phyloP scores from a whole-genome alignment of 2,329 filamentous ascomycete species.

The Grosmannia clavigera region DNA sequence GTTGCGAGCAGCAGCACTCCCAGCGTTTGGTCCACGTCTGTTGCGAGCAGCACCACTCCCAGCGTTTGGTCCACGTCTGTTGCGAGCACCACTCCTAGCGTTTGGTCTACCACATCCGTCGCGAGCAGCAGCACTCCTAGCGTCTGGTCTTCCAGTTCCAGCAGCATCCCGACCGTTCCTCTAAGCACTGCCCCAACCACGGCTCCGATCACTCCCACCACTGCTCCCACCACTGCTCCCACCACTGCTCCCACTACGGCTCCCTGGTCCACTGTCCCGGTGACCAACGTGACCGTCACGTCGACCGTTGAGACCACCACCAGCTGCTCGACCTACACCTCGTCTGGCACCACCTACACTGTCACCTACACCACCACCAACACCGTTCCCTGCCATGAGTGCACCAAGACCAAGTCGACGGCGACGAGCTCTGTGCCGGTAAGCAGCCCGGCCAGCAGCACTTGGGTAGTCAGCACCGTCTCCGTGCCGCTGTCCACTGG shows the following conservation, averaged over 20 bases:
- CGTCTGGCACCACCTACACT: slow-evolving; percentile 8
- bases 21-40: too few relatives aligned
- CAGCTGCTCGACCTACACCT: neutral
- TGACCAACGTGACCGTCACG: neutral
- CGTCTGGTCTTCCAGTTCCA: too few relatives aligned
- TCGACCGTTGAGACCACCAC: neutral
- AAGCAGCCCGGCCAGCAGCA: neutral
- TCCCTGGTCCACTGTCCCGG: neutral
- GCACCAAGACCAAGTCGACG: neutral
- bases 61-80: too few relatives aligned
- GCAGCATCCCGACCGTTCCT: too few relatives aligned
- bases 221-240: neutral
- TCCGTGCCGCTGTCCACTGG: neutral
- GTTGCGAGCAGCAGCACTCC: too few relatives aligned
- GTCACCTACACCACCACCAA: neutral
- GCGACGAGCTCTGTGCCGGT: neutral
- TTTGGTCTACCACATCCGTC: too few relatives aligned
- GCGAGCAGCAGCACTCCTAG: too few relatives aligned
- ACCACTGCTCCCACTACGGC: neutral
- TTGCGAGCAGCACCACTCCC: too few relatives aligned
- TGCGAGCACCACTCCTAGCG: too few relatives aligned
- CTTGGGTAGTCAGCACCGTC: neutral
- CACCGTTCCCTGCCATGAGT: slow-evolving; percentile 1
- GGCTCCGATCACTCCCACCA: too few relatives aligned
- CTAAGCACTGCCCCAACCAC: too few relatives aligned